Conservation (phyloP, 345 rosid genomes). For the Rhizophora mangle region DNA sequence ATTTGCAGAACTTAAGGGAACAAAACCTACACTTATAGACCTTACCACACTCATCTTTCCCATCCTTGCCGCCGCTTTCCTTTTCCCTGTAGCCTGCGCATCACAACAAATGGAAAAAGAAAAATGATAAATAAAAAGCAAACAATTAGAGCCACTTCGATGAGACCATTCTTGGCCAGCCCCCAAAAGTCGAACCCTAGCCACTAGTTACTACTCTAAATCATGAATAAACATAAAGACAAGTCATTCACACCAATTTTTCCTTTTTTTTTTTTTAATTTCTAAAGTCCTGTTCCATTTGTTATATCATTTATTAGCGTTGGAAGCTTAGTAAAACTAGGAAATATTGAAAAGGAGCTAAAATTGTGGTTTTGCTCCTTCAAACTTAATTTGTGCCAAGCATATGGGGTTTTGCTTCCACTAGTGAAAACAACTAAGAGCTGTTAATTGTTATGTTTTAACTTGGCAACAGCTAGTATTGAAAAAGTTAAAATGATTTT, state of each 20-base stretch:
- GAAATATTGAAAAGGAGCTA: background rate
- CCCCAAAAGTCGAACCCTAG: slow-evolving; percentile 35
- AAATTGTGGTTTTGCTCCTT: background rate
- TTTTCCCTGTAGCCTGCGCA: slow-evolving; percentile 47
- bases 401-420: no score
- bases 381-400: background rate
- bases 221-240: slow-evolving; percentile 3
- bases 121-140: slow-evolving; percentile 11
- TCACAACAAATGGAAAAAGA: background rate
- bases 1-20: slow-evolving; percentile 99
- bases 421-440: no score
- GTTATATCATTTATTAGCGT: background rate
- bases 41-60: slow-evolving; percentile 83
- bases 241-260: background rate
- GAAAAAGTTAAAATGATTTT: no score
- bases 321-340: background rate
- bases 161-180: slow-evolving; percentile 29
- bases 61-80: slow-evolving; percentile 68
- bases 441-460: no score
- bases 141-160: slow-evolving; percentile 41
- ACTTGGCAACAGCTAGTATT: no score
- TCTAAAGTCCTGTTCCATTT: background rate
- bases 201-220: slow-evolving; percentile 4
- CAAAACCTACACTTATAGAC: slow-evolving; percentile 98
- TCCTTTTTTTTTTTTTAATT: background rate